Base-by-base conservation (phyloP, 495 filamentous ascomycete genomes). In the Barbatosphaeria neglecta region DNA sequence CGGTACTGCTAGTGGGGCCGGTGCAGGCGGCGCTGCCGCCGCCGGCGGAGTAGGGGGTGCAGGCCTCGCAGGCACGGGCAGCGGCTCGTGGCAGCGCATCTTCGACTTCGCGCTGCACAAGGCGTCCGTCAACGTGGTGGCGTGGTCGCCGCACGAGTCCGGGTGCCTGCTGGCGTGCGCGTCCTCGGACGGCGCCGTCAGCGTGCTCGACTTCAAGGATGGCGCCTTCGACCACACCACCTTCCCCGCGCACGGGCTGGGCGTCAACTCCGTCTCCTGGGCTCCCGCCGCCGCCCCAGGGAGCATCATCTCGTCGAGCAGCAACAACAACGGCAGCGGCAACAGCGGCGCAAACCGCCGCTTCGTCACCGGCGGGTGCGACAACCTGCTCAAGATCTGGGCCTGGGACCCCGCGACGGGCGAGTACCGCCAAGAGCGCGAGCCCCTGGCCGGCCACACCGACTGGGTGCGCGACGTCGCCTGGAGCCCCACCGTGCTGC, bases 381-480 rank as follows among this genome's bases (percentile, higher is more conserved):
- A 99, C 61, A 94, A 94, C 58, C 56, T 83, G 52, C 78, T 99
- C 54, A 92, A 89, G 73, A 81, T 97, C 48, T 99, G 92, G 93
- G 56, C 52, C 23, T 80, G 65, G 41, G 77, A 78, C 52, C 51
- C 65, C 8, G 60, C 68, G 10, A 56, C 61, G 7, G 70, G 72
- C 58, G 54, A 46, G 19, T 78, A 77, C 62, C 74, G 73, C 60
- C 61, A 63, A 47, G 75, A 78, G 56, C 55, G 69, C 22, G 69
- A 74, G 48, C 69, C 77, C 53, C 73, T 82, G 44, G 58, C 67
- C 5, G 92, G 92, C 53, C 92, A 99, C 64, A 82, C 80, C 0
- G 92, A 97, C 70, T 99, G 92, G 92, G 92, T 99, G 42, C 84
- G 92, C 41, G 93, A 99, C 61, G 92, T 99, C 7, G 87, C 90